A percentile compares a stretch with the other conserved stretches of the same genome.
phyloP scores from a whole-genome alignment of 192 early-diverging fungal genomes.

The Coemansia sp. region DNA sequence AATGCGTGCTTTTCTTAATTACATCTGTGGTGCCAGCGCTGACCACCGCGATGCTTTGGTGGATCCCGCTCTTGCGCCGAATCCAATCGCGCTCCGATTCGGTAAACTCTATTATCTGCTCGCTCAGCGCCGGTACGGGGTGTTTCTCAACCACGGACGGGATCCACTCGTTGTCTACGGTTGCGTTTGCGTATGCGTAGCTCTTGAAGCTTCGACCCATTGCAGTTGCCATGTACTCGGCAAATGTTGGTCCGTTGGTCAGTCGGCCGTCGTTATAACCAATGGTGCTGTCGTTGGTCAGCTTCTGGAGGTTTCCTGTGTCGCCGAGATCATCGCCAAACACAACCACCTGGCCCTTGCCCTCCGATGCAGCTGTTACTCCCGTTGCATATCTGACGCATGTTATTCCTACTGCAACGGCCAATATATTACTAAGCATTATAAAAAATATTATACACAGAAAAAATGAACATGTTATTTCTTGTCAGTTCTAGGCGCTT shows the following conservation, averaged over 20 bases:
- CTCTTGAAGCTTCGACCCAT: constrained; percentile 6
- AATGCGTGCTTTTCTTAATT: not conserved
- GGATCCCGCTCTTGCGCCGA: constrained; percentile 16
- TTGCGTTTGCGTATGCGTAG: constrained; percentile 15
- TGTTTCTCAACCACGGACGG: not conserved
- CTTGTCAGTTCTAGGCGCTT: too few species aligned
- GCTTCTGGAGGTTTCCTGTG: constrained; percentile 20
- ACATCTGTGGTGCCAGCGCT: constrained; percentile 15
- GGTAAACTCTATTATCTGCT: constrained; percentile 21
- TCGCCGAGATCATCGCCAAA: constrained; percentile 32
- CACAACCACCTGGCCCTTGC: constrained; percentile 4
- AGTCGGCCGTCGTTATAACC: constrained; percentile 18
- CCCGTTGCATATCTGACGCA: not conserved
- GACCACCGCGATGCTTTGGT: constrained; percentile 16
- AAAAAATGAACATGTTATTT: too few species aligned
- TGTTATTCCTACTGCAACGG: not conserved
- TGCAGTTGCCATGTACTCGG: constrained; percentile 28
- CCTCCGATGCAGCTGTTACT: not conserved
- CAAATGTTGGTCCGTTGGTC: constrained; percentile 27
- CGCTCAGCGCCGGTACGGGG: constrained; percentile 5
- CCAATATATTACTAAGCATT: not conserved
- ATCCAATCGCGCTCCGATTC: constrained; percentile 23
- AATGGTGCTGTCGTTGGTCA: constrained; percentile 18
- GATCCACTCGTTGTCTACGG: not conserved
- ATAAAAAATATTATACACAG: not conserved